Conservation (phyloP, 805 yeast genomes). For the Metschnikowia peoriensis region DNA sequence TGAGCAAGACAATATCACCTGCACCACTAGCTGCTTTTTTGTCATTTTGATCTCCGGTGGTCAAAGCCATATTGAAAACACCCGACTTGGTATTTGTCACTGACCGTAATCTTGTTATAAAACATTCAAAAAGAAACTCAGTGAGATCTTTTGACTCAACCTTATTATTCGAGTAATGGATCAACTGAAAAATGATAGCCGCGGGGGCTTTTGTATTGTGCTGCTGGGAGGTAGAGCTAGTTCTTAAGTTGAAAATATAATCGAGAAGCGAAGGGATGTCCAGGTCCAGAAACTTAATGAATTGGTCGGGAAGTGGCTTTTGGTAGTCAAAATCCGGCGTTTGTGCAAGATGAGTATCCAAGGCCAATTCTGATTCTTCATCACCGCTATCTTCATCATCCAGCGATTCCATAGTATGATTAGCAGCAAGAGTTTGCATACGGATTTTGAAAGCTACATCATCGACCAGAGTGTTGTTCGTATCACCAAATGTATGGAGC, state of each 20-base stretch:
- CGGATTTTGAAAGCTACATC: constrained; percentile 34
- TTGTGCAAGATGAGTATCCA: constrained; percentile 28
- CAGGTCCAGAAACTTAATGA: constrained; percentile 57
- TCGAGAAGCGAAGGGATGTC: constrained; percentile 51
- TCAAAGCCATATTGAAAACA: constrained; percentile 43
- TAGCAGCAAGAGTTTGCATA: constrained; percentile 31
- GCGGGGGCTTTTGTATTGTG: constrained; percentile 62
- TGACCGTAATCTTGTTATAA: constrained; percentile 59
- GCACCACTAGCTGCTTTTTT: constrained; percentile 25
- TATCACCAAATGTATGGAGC: constrained; percentile 16
- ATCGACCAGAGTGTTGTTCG: constrained; percentile 29
- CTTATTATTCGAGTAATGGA: constrained; percentile 64
- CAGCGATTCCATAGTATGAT: constrained; percentile 20
- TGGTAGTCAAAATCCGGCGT: constrained; percentile 53
- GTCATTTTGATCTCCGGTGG: constrained; percentile 17
- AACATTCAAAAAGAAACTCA: constrained; percentile 56
- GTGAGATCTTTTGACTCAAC: constrained; percentile 56
- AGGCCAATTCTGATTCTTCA: constrained; percentile 23
- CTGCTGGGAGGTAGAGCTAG: constrained; percentile 34
- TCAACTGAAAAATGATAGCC: constrained; percentile 62
- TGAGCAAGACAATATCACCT: constrained; percentile 66
- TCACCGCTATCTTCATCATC: constrained; percentile 26
- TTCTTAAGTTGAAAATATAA: constrained; percentile 46
- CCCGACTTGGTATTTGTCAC: constrained; percentile 62
- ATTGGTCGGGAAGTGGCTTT: constrained; percentile 55